Conservation (phyloP, 306 rosid species). For the Lagenaria siceraria region DNA sequence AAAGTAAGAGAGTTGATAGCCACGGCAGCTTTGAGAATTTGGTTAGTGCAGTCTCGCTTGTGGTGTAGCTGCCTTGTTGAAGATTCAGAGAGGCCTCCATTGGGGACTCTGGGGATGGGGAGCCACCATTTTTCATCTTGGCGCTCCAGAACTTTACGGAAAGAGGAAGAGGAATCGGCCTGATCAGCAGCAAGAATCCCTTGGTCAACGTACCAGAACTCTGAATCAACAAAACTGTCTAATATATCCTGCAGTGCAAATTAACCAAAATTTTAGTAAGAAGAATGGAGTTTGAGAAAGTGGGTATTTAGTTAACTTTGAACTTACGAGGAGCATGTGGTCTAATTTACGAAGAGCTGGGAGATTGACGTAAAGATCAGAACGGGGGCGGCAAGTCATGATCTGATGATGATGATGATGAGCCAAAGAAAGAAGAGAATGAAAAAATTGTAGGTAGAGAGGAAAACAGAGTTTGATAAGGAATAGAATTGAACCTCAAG, state of each 20-base stretch:
- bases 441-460: not conserved
- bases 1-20: constrained; percentile 72
- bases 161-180: not conserved
- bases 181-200: constrained; percentile 15
- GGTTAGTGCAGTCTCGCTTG: constrained; percentile 68
- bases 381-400: constrained; percentile 3
- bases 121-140: constrained; percentile 97
- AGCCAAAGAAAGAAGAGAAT: not conserved
- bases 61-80: constrained; percentile 59
- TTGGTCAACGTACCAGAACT: constrained; percentile 52
- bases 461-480: too few relatives aligned
- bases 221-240: constrained; percentile 42
- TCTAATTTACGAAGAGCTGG: constrained; percentile 6
- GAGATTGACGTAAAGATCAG: constrained; percentile 5
- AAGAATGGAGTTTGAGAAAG: too few relatives aligned
- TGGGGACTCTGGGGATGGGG: constrained; percentile 67
- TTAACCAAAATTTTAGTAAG: not conserved
- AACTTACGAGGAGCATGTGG: constrained; percentile 7
- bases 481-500: constrained; percentile 41
- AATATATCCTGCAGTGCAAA: constrained; percentile 33
- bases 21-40: constrained; percentile 88
- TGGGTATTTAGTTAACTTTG: too few relatives aligned
- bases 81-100: constrained; percentile 55
- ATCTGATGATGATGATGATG: not conserved
- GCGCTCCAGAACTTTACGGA: constrained; percentile 4